phyloP scores from a whole-genome alignment of 2,329 filamentous ascomycete species.

The Penicillium janthinellum region DNA sequence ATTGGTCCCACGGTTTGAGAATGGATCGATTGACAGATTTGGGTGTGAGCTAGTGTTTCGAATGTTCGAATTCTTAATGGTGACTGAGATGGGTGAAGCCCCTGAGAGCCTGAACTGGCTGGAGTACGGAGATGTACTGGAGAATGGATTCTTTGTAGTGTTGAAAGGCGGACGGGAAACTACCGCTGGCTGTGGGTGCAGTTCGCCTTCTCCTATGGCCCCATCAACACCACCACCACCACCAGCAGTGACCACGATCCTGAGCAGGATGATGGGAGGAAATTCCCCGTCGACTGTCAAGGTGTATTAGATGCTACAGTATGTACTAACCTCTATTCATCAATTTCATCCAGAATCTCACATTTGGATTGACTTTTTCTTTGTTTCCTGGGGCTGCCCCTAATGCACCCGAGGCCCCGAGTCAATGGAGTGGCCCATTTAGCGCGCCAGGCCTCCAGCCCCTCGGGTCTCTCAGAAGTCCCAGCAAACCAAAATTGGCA shows the following conservation, averaged over 20 bases:
- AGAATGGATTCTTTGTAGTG: too few relatives aligned
- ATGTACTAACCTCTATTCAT: not conserved
- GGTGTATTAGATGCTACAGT: not conserved
- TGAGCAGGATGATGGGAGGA: not conserved
- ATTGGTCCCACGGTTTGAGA: not conserved
- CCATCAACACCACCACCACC: not conserved
- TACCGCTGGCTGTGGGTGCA: not conserved
- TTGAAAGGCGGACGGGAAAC: not conserved
- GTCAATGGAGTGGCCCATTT: not conserved
- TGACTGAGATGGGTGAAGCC: not conserved
- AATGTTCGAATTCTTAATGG: not conserved
- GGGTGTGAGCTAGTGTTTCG: not conserved
- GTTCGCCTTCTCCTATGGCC: not conserved
- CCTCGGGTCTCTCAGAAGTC: constrained; percentile 5
- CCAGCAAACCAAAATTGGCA: constrained; percentile 14
- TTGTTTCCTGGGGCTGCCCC: not conserved
- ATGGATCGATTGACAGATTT: not conserved
- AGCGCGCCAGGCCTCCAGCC: constrained; percentile 1
- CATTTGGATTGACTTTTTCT: not conserved
- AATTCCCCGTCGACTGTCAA: not conserved
- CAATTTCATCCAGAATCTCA: not conserved
- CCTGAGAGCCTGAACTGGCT: not conserved
- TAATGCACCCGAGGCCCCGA: constrained; percentile 2
- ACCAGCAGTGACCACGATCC: not conserved
- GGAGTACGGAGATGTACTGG: too few relatives aligned